Evolutionary conservation across 257 asterid genomes (phyloP).

Genomic region (Fraxinus americana): DNA sequence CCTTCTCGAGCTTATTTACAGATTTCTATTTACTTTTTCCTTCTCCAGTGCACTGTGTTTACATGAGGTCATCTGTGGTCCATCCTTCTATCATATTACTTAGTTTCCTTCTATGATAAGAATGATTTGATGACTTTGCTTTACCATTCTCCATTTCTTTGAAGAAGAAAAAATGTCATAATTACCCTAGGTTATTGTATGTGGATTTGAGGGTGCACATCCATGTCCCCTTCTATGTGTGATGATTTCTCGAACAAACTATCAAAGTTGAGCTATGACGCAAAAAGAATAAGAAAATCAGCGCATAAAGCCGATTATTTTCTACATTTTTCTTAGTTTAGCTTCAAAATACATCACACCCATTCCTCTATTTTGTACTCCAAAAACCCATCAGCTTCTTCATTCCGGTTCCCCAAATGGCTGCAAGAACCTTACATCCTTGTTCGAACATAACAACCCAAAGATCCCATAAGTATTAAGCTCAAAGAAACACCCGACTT

Average conservation of each 20-base stretch:
- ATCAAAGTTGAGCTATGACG: background rate
- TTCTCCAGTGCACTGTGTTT: slow-evolving; percentile 5
- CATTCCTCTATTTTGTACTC: no score
- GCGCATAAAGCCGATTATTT: no score
- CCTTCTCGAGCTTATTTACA: slow-evolving; percentile 94
- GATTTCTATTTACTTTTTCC: slow-evolving; percentile 43
- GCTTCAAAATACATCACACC: no score
- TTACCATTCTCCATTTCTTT: background rate
- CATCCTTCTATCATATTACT: slow-evolving; percentile 9
- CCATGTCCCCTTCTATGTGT: no score
- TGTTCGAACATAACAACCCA: no score
- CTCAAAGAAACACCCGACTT: no score
- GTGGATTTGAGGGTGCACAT: slow-evolving; percentile 12
- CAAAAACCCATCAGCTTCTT: no score
- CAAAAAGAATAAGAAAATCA: background rate
- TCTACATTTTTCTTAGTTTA: no score
- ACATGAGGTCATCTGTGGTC: background rate
- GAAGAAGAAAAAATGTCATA: background rate
- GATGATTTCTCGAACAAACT: background rate
- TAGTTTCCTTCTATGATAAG: slow-evolving; percentile 4
- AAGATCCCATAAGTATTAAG: no score
- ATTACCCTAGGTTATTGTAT: background rate
- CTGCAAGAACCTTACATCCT: no score
- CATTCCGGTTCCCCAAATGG: no score
- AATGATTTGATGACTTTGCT: slow-evolving; percentile 13